Evolutionary conservation across 2,329 filamentous ascomycete genomes (phyloP), one percentile per base, ranked within the genome.

Genomic region (Colletotrichum gloeosporioides): DNA sequence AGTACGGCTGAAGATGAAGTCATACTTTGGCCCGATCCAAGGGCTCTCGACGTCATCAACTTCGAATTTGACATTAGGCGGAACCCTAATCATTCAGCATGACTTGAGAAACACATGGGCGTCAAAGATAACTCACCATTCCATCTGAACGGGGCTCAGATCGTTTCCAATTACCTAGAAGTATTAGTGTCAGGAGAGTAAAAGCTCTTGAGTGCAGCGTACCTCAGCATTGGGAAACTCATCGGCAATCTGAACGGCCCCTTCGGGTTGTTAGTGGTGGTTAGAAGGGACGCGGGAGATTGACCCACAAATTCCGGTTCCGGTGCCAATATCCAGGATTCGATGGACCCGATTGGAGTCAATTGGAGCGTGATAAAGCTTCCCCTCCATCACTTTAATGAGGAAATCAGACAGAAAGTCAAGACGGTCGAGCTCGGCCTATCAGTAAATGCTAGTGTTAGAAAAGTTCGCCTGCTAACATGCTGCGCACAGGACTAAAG

Each of bases 61-160:
- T 71, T 92, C 87, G 78, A 94, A 94, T 73, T 89, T 87, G 75
- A 92, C 90, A 78, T 94, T 94, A 31, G 87, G 89, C 0, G 94
- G 94, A 1, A 95, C 78, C 79, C 67, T 69, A n/a, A 8, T 16
- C 13, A 2, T 0, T 65, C 15, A 67, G 44, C 12, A 9, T 31
- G 15, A 12, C 22, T 49, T n/a, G 5, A 15, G 1, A 61, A n/a
- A n/a, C n/a, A n/a, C n/a, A n/a, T n/a, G n/a, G n/a, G 39, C 6
- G 4, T 34, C 7, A 29, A n/a, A 27, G 18, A n/a, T 25, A 5
- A 10, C 16, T n/a, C 25, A 71, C 63, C 69, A 76, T 4, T 59
- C 22, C 4, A 68, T 64, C 16, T 75, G 68, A 4, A 75, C 69
- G 0, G 72, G 62, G 29, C 73, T 76, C 15, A 77, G 5, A 8